Percentiles rank a stretch among this genome's conserved stretches.
Conservation (phyloP, 768 basidiomycete genomes). For the Psilocybe sp. region DNA sequence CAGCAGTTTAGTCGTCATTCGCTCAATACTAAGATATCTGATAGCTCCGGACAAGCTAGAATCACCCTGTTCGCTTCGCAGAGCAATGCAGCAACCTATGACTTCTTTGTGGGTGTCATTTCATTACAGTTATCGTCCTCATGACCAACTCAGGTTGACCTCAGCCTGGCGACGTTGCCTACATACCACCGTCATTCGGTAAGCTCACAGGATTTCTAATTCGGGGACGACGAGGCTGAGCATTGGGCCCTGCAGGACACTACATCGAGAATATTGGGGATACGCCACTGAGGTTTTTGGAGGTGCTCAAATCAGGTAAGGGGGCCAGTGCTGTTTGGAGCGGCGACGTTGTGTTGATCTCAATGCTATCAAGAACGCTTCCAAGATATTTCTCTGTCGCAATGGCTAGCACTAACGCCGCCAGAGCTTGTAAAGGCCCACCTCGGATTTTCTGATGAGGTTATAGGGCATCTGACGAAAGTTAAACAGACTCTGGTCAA, state of each 20-base stretch:
- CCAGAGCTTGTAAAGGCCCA: constrained; percentile 59
- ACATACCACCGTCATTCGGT: constrained; percentile 36
- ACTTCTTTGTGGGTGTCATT: constrained; percentile 42
- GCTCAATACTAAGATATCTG: not conserved
- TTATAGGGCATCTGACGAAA: constrained; percentile 46
- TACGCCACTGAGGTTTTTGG: constrained; percentile 53
- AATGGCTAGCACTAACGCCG: constrained; percentile 64
- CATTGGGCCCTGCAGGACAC: constrained; percentile 39
- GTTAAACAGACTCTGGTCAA: constrained; percentile 48
- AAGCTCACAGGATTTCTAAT: not conserved
- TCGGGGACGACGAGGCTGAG: too few relatives aligned
- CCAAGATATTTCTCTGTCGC: constrained; percentile 55
- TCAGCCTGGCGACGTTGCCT: constrained; percentile 38
- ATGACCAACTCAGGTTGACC: not conserved
- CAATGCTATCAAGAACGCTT: constrained; percentile 32
- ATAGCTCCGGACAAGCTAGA: constrained; percentile 52
- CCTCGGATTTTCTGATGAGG: constrained; percentile 50
- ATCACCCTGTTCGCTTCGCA: constrained; percentile 60
- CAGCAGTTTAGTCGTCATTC: not conserved
- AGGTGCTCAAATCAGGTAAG: constrained; percentile 56
- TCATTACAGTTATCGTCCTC: not conserved
- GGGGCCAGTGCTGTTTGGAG: not conserved
- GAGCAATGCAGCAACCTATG: constrained; percentile 57
- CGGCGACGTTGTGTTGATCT: constrained; percentile 6
- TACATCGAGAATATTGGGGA: constrained; percentile 69